Conservation (phyloP, 768 basidiomycete genomes). For the Tephrocybe sp. region DNA sequence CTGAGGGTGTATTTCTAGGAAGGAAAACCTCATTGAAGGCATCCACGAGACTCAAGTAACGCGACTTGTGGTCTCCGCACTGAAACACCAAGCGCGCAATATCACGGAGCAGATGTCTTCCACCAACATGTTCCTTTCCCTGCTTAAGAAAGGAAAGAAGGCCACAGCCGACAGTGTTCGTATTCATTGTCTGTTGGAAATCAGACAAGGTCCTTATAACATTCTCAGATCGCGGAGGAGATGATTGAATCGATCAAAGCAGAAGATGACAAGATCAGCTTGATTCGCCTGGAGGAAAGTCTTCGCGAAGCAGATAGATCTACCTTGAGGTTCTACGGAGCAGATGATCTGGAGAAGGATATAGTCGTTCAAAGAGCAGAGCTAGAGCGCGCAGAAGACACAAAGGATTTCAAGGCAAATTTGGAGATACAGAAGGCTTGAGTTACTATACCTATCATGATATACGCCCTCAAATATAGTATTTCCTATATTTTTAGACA, state of each 20-base stretch:
- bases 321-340: not conserved
- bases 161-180: not conserved
- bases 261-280: not conserved
- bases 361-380: not conserved
- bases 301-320: not conserved
- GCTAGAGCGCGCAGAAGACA: not conserved
- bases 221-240: not conserved
- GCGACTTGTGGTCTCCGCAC: not conserved
- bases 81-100: constrained; percentile 3
- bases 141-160: constrained; percentile 1
- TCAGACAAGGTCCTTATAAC: not conserved
- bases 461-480: not conserved
- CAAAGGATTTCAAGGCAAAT: not conserved
- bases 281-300: not conserved
- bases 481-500: not conserved
- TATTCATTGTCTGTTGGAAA: not conserved
- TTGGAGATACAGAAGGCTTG: not conserved
- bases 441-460: not conserved
- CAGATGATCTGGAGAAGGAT: not conserved
- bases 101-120: constrained; percentile 4
- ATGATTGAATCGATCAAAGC: constrained; percentile 3
- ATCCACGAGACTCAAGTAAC: constrained; percentile 7
- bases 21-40: constrained; percentile 1
- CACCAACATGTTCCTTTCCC: not conserved
- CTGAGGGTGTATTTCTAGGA: not conserved